phyloP scores from a whole-genome alignment of 345 rosid genomes.

The Pelargonium nanum region DNA sequence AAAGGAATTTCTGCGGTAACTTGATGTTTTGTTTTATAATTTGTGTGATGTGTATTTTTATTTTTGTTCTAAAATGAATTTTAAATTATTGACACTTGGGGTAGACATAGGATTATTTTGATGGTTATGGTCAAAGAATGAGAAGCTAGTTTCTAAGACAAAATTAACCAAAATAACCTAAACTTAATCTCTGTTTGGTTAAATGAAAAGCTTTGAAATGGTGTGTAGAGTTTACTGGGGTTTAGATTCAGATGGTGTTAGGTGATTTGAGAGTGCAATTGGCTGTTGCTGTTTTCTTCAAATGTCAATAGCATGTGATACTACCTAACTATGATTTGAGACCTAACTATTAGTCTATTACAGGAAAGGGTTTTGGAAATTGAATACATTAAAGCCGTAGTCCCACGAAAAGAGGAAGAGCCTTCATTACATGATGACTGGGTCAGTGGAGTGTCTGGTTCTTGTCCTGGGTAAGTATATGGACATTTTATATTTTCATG shows the following conservation, averaged over 20 bases:
- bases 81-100: neutral
- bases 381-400: conserved; percentile 81
- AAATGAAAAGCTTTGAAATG: too few species aligned
- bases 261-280: neutral
- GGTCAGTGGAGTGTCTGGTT: conserved; percentile 91
- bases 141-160: neutral
- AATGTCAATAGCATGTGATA: conserved; percentile 5
- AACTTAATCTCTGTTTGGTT: too few species aligned
- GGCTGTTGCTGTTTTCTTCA: conserved; percentile 6
- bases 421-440: conserved; percentile 87
- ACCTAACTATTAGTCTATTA: conserved; percentile 8
- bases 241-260: neutral
- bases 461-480: conserved; percentile 44
- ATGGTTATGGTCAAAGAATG: neutral
- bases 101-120: neutral
- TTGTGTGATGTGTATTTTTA: neutral
- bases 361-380: conserved; percentile 90
- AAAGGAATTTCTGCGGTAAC: conserved; percentile 86
- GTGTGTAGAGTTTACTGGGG: neutral
- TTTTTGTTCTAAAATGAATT: too few species aligned
- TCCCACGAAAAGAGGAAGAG: conserved; percentile 68
- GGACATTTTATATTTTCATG: neutral
- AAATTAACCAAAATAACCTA: too few species aligned
- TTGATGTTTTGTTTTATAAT: neutral
- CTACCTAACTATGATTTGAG: conserved; percentile 1